phyloP scores from a whole-genome alignment of 441 rosid genomes.

The Bruguiera hainesii region DNA sequence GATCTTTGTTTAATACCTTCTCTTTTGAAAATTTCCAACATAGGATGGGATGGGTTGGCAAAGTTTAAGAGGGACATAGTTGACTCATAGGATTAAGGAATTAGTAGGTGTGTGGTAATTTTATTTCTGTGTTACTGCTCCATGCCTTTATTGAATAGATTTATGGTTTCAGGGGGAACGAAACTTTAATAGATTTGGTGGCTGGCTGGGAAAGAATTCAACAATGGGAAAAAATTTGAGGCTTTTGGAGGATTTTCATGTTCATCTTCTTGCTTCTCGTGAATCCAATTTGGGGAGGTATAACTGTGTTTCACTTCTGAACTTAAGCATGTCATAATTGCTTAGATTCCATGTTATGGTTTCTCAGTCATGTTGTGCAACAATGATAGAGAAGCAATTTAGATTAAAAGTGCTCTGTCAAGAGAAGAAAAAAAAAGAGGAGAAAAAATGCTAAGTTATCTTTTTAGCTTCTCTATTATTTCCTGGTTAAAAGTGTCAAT shows the following conservation, averaged over 20 bases:
- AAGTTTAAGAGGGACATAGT: neutral
- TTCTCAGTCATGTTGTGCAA: neutral
- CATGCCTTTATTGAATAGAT: constrained; percentile 1
- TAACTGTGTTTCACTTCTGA: constrained; percentile 12
- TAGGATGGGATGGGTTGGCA: too few relatives aligned
- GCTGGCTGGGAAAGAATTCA: constrained; percentile 98
- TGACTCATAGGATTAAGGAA: neutral
- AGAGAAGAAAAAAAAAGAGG: too few relatives aligned
- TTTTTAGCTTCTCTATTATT: too few relatives aligned
- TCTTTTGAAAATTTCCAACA: too few relatives aligned
- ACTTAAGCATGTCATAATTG: neutral
- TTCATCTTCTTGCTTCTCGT: constrained; percentile 93
- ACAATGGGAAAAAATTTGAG: constrained; percentile 79
- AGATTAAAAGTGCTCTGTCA: too few relatives aligned
- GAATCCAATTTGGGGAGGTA: constrained; percentile 84
- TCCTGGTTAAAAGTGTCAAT: too few relatives aligned
- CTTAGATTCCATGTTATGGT: neutral
- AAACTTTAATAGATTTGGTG: constrained; percentile 92
- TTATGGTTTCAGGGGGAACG: constrained; percentile 73
- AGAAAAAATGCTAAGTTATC: too few relatives aligned
- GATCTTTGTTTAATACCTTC: too few relatives aligned
- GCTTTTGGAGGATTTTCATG: constrained; percentile 91
- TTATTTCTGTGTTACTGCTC: constrained; percentile 1
- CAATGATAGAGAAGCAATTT: too few relatives aligned
- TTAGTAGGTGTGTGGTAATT: neutral